Percentiles rank a stretch among this genome's conserved stretches.
These are phyloP conservation scores for Colletotrichum endophyticum DNA, from an alignment of 2,329 filamentous ascomycete species.

Conservation along the genomic window DNA sequence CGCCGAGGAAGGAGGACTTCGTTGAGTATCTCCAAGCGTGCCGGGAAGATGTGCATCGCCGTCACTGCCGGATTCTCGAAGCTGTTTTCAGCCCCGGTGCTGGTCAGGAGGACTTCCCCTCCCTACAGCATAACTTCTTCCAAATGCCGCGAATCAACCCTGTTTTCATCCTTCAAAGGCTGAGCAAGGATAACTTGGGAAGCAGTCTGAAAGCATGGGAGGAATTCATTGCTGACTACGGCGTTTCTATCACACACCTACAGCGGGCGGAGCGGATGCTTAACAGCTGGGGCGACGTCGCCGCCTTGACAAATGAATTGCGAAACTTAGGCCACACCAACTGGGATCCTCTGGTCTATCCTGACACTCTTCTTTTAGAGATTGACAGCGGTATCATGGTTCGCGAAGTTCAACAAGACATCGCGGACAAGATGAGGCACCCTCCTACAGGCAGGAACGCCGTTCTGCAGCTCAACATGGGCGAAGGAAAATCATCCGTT, in stretches of 20 bases:
- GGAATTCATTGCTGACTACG: constrained; percentile 41
- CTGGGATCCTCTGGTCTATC: constrained; percentile 56
- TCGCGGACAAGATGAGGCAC: constrained; percentile 61
- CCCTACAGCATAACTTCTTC: too few species aligned
- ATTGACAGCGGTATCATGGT: constrained; percentile 68
- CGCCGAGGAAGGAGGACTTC: too few species aligned
- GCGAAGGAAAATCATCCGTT: constrained; percentile 72
- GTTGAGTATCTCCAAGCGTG: too few species aligned
- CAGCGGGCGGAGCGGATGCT: constrained; percentile 48
- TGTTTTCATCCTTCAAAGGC: not conserved
- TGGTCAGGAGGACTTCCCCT: too few species aligned
- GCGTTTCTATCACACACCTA: constrained; percentile 39
- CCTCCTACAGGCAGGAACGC: constrained; percentile 46
- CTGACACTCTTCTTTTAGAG: constrained; percentile 69
- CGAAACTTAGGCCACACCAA: constrained; percentile 57
- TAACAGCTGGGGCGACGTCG: too few species aligned
- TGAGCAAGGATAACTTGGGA: constrained; percentile 24
- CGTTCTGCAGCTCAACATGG: constrained; percentile 74
- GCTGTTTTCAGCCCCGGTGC: too few species aligned
- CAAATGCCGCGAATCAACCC: not conserved
- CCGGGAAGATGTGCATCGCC: too few species aligned
- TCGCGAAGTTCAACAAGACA: constrained; percentile 60
- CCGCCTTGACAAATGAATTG: constrained; percentile 35
- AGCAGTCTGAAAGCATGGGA: constrained; percentile 37
- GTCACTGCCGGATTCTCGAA: too few species aligned